Percentiles rank a stretch among this genome's conserved stretches.
Evolutionary conservation across 352 stramenopile species (phyloP).

Genomic region (Pythium periplocum): DNA sequence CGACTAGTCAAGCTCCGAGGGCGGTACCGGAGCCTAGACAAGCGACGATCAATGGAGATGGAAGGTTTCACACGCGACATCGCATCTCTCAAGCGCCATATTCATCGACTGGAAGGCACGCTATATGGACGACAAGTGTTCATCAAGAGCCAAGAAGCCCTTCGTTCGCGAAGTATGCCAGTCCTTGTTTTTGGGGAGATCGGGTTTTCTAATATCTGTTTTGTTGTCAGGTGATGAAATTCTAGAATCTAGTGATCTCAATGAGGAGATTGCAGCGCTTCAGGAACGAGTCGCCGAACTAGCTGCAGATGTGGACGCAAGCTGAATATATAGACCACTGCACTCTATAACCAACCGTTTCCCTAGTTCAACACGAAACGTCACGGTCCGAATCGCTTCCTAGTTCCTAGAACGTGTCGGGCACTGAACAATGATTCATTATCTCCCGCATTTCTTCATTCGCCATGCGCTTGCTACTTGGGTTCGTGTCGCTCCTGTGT

Average conservation of each 20-base stretch:
- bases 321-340: conserved; percentile 3
- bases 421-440: too few relatives aligned
- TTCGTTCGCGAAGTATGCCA: not conserved
- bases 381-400: too few relatives aligned
- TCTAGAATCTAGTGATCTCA: conserved; percentile 52
- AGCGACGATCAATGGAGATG: conserved; percentile 75
- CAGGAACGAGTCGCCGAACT: conserved; percentile 63
- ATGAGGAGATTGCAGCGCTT: conserved; percentile 51
- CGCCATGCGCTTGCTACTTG: too few relatives aligned
- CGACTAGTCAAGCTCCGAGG: conserved; percentile 55
- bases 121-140: conserved; percentile 41
- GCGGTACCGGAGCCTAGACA: conserved; percentile 60
- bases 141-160: conserved; percentile 3
- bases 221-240: not conserved
- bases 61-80: conserved; percentile 76
- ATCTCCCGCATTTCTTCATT: too few relatives aligned
- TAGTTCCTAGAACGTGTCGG: too few relatives aligned
- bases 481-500: too few relatives aligned
- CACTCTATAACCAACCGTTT: not conserved
- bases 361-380: not conserved
- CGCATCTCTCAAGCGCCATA: conserved; percentile 46
- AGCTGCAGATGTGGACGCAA: conserved; percentile 39
- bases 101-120: conserved; percentile 69
- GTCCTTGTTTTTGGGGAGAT: not conserved
- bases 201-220: not conserved